Evolutionary conservation across 441 rosid species (phyloP), one percentile per base, ranked within the genome.

Genomic region (Biscutella laevigata): DNA sequence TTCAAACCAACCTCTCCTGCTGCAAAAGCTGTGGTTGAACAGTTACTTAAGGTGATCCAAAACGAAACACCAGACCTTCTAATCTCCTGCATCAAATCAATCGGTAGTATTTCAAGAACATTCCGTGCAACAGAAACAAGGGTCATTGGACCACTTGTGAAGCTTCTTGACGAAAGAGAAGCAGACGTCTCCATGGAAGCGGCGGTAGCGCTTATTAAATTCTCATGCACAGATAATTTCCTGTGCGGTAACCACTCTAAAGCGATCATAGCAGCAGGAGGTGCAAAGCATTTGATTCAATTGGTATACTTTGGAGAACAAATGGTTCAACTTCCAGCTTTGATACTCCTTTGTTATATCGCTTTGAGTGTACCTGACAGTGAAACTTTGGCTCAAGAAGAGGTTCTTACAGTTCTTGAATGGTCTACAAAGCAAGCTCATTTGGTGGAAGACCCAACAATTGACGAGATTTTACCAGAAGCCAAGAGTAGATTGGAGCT

Each of bases 1-100:
- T 83, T 83, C 72, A 83, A 83, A 61, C 91, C 88, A 16, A 81
- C 81, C 4, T 70, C 88, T 7, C 81, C 87, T 0, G 85, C 91
- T 32, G 83, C 88, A 32, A 83, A 71, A 67, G 88, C 88, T 24
- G 85, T 83, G 7, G 74, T 81, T 0, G 88, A 81, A 15, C 85
- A 81, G 54, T 27, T 81, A n/a, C 59, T 83, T 1, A 66, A 58
- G 39, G 59, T 83, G 42, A 68, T 83, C 34, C 72, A 77, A 33
- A 68, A 68, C 41, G 82, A 73, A 5, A 72, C 70, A 35, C 70
- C 81, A 0, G 83, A 83, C n/a, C 81, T 80, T 45, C 68, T 80
- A 2, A 20, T 73, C 4, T 85, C 85, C 0, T 74, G 87, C 70
- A 47, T 78, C 44, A 73, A 65, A 66, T 61, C 91, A 3, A 65